Evolutionary conservation across 768 basidiomycete species (phyloP).

Genomic region (Lactarius akahatsu): DNA sequence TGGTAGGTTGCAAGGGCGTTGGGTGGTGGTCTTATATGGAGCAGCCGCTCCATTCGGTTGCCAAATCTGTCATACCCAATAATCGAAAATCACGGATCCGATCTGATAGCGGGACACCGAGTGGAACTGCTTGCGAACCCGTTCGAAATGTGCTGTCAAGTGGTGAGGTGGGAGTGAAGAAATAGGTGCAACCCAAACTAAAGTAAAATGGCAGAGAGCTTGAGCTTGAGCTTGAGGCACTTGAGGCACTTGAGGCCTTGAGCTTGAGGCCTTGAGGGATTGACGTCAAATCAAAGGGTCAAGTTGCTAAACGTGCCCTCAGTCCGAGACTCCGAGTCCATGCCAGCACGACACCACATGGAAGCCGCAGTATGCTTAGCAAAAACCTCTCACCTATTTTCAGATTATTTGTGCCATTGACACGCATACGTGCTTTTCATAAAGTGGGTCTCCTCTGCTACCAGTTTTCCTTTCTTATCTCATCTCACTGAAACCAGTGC

Average conservation of each 20-base stretch:
- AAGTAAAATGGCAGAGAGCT: background rate
- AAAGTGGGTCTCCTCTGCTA: background rate
- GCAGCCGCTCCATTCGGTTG: slow-evolving; percentile 20
- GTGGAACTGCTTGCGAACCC: slow-evolving; percentile 2
- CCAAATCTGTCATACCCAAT: slow-evolving; percentile 24
- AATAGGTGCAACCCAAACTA: background rate
- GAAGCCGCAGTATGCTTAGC: background rate
- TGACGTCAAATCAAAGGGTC: background rate
- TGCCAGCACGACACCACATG: slow-evolving; percentile 22
- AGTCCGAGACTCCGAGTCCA: background rate
- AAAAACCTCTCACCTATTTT: slow-evolving; percentile 19
- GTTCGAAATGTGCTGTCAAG: background rate
- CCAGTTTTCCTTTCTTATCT: background rate
- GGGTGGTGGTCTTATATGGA: slow-evolving; percentile 21
- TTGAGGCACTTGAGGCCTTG: background rate
- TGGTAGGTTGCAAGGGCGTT: background rate
- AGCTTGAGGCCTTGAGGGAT: background rate
- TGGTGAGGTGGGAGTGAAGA: background rate
- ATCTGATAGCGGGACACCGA: slow-evolving; percentile 13
- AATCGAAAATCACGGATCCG: slow-evolving; percentile 5
- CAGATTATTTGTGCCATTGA: background rate
- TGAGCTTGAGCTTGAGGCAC: background rate
- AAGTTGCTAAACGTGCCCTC: background rate
- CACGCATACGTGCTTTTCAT: too few relatives aligned
- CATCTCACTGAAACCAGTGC: background rate